These are phyloP conservation scores for Starmerella riodocensis DNA, from an alignment of 805 yeast genomes.

Conservation along the genomic window DNA sequence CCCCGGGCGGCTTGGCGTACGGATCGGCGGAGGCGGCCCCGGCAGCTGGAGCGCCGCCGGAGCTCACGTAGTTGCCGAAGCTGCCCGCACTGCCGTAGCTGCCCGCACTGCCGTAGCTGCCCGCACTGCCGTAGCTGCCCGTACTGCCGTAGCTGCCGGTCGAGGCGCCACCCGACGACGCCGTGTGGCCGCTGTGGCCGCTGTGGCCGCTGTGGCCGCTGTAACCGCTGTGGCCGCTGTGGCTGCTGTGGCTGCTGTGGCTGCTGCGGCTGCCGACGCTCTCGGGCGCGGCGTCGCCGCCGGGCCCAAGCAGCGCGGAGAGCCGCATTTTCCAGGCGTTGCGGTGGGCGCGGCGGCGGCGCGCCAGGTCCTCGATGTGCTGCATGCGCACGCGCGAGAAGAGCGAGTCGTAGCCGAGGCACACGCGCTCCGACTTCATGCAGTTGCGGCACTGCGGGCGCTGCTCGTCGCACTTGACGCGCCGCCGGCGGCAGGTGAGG, in stretches of 20 bases:
- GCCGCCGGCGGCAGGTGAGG: slow-evolving; percentile 54
- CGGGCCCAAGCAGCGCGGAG: neutral
- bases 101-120: too few relatives aligned
- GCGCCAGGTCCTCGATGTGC: slow-evolving; percentile 7
- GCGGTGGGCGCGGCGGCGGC: slow-evolving; percentile 4
- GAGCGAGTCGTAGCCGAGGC: slow-evolving; percentile 50
- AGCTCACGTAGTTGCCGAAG: too few relatives aligned
- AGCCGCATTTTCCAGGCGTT: neutral
- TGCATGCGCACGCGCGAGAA: slow-evolving; percentile 16
- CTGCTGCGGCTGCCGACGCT: too few relatives aligned
- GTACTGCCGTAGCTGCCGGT: neutral
- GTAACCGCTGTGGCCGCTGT: neutral
- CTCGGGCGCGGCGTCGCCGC: neutral
- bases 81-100: too few relatives aligned
- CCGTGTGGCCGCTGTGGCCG: neutral
- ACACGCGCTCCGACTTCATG: slow-evolving; percentile 47
- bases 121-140: too few relatives aligned
- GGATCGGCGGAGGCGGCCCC: too few relatives aligned
- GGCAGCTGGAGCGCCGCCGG: too few relatives aligned
- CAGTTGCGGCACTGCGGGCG: slow-evolving; percentile 60
- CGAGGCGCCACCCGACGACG: neutral
- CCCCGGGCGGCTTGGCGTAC: too few relatives aligned
- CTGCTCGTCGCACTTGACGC: slow-evolving; percentile 65
- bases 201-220: too few relatives aligned
- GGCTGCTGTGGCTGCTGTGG: too few relatives aligned